Evolutionary conservation across 202 grass and related monocot genomes (phyloP), one percentile per base, ranked within the genome.

Genomic region (Setaria italica): DNA sequence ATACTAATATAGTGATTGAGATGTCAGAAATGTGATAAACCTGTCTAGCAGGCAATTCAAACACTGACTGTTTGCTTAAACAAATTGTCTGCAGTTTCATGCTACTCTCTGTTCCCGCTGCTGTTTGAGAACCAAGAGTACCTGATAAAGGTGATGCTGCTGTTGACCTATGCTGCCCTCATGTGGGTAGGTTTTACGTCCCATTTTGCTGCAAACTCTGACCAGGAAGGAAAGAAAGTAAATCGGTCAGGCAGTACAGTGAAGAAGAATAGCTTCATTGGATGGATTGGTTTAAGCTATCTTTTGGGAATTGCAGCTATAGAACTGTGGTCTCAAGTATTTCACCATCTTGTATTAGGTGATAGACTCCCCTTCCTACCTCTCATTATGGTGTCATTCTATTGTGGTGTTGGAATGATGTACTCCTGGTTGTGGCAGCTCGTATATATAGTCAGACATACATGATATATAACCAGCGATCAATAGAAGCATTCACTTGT

Each of bases 381-480:
- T 58, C 90, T 98, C 43, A 92, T 98, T 69, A 81, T 99, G 76
- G 79, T 92, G 51, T 95, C 93, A 47, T 41, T 89, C 3, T 94
- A 90, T 60, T 95, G 89, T 89, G 91, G 81, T 9, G 12, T 94
- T 3, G 93, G 95, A 65, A 94, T 98, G 93, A 90, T 98, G 63
- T 98, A 93, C 62, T 95, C 95, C 2, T 98, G 93, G 95, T 21
- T 87, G 58, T 98, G 95, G 93, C 95, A 98, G 70, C 89, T 98
- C 20, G 80, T 76, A 41, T 77, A 70, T 82, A 94, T 94, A 73
- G 29, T 92, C 33, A 88, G 46, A 56, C 43, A 88, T 76, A 92
- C 88, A n/a, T 97, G 82, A 93, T 80, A 85, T n/a, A 74, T 78
- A n/a, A 57, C 86, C 0, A 30, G 16, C 72, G 2, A 53, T 70